These are phyloP conservation scores for Fusarium lateritium DNA, from an alignment of 2,329 filamentous ascomycete genomes.

Conservation along the genomic window DNA sequence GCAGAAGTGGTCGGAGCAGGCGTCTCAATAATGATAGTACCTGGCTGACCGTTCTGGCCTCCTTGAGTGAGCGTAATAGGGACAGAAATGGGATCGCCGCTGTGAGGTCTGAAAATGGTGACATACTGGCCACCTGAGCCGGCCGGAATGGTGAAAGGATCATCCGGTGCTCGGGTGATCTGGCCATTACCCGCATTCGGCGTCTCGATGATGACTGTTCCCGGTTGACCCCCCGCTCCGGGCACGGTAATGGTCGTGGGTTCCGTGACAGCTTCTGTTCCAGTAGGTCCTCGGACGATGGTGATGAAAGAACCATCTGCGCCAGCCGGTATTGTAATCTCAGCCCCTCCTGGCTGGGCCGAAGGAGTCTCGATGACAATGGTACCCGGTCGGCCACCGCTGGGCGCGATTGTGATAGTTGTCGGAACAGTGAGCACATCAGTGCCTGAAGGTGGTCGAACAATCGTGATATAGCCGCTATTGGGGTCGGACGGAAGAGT, in stretches of 20 bases:
- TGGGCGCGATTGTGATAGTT: conserved; percentile 30
- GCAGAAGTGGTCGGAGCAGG: conserved; percentile 22
- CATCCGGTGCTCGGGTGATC: conserved; percentile 12
- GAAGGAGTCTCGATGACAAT: conserved; percentile 39
- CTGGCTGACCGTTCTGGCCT: conserved; percentile 26
- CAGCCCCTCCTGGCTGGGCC: conserved; percentile 10
- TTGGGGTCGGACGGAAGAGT: conserved; percentile 40
- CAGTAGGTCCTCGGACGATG: conserved; percentile 33
- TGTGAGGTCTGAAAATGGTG: conserved; percentile 37
- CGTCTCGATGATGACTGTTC: conserved; percentile 39
- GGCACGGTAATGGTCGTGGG: conserved; percentile 33
- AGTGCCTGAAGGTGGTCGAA: conserved; percentile 18
- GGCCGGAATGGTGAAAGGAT: conserved; percentile 32
- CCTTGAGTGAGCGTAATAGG: conserved; percentile 38
- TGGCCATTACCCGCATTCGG: conserved; percentile 17
- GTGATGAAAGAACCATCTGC: conserved; percentile 28
- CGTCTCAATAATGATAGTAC: conserved; percentile 36
- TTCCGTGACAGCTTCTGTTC: conserved; percentile 18
- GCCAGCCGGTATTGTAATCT: conserved; percentile 35
- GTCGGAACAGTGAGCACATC: conserved; percentile 31
- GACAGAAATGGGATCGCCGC: conserved; percentile 31
- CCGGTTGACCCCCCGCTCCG: conserved; percentile 26
- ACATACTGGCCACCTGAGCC: conserved; percentile 19
- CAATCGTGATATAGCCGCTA: conserved; percentile 34
- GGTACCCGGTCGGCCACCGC: conserved; percentile 23